Conservation (phyloP, 2,329 filamentous ascomycete genomes). For the Stagonosporopsis rhizophila region DNA sequence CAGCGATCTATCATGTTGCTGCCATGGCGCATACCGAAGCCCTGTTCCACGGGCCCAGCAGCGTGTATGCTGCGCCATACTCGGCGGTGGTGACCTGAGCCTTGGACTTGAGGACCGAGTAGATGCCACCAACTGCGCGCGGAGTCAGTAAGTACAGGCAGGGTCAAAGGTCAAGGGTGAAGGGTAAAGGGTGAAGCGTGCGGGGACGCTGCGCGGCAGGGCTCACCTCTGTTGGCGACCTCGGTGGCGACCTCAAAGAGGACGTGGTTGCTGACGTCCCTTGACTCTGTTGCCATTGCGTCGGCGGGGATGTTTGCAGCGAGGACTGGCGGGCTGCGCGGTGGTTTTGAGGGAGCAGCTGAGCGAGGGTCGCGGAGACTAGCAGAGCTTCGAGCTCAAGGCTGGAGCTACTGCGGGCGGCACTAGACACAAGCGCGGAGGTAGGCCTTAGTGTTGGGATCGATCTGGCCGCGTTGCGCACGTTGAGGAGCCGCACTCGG, state of each 20-base stretch:
- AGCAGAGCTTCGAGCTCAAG: constrained; percentile 13
- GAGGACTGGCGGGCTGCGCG: constrained; percentile 15
- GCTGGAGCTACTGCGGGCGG: constrained; percentile 38
- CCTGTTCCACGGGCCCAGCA: constrained; percentile 93
- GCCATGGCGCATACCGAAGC: constrained; percentile 70
- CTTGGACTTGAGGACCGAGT: constrained; percentile 99
- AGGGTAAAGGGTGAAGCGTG: too few relatives aligned
- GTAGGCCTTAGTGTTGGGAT: constrained; percentile 29
- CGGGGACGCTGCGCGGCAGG: constrained; percentile 1
- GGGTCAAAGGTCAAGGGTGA: too few relatives aligned
- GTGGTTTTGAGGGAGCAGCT: constrained; percentile 23
- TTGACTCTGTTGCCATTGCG: constrained; percentile 39
- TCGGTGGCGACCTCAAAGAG: constrained; percentile 98
- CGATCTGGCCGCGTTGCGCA: constrained; percentile 25
- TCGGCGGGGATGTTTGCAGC: constrained; percentile 12
- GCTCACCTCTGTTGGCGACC: constrained; percentile 89
- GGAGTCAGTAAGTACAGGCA: constrained; percentile 21
- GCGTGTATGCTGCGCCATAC: constrained; percentile 96
- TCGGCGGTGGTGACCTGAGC: constrained; percentile 96
- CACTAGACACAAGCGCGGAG: constrained; percentile 39
- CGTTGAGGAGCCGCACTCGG: constrained; percentile 28
- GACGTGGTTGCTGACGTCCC: constrained; percentile 92
- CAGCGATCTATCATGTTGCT: neutral
- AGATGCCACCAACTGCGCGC: constrained; percentile 87
- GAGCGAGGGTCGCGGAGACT: constrained; percentile 26